A percentile compares a stretch with the other conserved stretches of the same genome.
Evolutionary conservation across 768 basidiomycete species (phyloP).

Genomic region (Lactarius hatsudake): DNA sequence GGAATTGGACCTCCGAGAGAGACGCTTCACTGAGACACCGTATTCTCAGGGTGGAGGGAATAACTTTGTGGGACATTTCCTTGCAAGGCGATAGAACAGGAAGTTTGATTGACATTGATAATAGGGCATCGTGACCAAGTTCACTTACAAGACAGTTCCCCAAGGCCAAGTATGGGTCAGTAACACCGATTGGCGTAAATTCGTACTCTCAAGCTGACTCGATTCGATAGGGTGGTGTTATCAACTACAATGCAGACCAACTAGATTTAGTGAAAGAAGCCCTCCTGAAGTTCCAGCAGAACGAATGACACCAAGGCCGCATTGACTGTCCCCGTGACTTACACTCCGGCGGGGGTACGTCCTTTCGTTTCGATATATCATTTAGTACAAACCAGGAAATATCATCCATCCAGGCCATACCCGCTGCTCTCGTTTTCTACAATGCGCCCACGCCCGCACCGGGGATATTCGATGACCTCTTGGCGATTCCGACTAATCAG

Average conservation of each 20-base stretch:
- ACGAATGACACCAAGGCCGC: constrained; percentile 5
- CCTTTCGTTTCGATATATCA: not conserved
- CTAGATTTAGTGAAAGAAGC: not conserved
- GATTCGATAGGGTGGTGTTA: not conserved
- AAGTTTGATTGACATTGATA: not conserved
- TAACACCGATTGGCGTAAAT: not conserved
- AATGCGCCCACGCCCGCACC: not conserved
- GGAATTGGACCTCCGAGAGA: no score
- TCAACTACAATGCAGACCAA: not conserved
- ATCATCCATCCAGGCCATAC: not conserved
- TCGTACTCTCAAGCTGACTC: not conserved
- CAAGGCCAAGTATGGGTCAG: not conserved
- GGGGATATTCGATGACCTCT: constrained; percentile 26
- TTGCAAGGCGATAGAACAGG: not conserved
- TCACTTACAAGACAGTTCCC: constrained; percentile 6
- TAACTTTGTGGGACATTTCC: constrained; percentile 16
- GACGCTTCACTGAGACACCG: not conserved
- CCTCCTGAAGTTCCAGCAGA: constrained; percentile 6
- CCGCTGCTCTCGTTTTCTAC: not conserved
- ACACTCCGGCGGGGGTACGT: constrained; percentile 1
- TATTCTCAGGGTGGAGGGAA: constrained; percentile 19
- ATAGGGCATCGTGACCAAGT: constrained; percentile 10
- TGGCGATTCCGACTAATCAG: constrained; percentile 16
- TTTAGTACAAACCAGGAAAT: not conserved
- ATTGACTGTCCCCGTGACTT: not conserved